phyloP scores from a whole-genome alignment of 164 flowering plant genomes.

The Tetrastigma voinierianum region DNA sequence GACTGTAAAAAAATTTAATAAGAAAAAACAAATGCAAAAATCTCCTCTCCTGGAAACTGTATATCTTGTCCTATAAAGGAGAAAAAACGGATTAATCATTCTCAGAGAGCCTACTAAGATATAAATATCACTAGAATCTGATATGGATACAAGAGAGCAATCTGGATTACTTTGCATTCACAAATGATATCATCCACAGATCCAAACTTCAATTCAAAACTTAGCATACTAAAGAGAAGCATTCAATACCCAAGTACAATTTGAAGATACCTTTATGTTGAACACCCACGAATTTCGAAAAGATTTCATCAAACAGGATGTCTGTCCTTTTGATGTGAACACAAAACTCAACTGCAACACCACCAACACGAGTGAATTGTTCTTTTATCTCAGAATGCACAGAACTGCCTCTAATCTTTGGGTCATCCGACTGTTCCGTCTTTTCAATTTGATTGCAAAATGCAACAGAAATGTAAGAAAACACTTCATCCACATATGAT shows the following conservation, averaged over 20 bases:
- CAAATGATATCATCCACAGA: background rate
- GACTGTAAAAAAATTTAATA: too few species aligned
- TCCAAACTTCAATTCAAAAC: background rate
- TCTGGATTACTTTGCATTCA: background rate
- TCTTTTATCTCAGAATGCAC: conserved; percentile 71
- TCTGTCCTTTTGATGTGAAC: conserved; percentile 87
- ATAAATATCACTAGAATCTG: background rate
- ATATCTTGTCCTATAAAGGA: too few species aligned
- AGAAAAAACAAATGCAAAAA: too few species aligned
- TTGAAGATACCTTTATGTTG: conserved; percentile 72
- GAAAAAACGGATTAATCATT: background rate
- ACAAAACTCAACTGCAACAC: conserved; percentile 98
- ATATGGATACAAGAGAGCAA: too few species aligned
- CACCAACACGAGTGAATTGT: conserved; percentile 95
- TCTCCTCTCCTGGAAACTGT: too few species aligned
- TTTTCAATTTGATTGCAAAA: conserved; percentile 71
- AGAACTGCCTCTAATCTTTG: conserved; percentile 31
- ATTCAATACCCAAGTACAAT: background rate
- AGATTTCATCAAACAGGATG: conserved; percentile 86
- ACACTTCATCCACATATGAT: conserved; percentile 91
- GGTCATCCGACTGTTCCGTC: conserved; percentile 35
- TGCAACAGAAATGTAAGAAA: conserved; percentile 93
- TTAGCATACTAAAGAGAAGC: background rate
- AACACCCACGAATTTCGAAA: conserved; percentile 73
- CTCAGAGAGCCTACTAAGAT: background rate